Conservation (phyloP, 1,284 basidiomycete species). For the Cystobasidium sp. region DNA sequence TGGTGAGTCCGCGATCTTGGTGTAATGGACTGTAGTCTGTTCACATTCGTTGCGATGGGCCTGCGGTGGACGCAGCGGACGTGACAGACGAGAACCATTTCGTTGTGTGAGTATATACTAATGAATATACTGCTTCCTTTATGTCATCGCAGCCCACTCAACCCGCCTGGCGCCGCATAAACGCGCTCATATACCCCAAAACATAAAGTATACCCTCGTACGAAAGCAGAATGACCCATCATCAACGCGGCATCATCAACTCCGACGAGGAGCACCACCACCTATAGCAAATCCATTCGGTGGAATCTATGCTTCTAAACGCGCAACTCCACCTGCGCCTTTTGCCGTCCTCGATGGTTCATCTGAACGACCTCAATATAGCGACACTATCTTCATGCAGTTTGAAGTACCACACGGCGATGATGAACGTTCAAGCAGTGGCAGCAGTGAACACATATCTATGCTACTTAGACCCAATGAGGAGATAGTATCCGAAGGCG, state of each 20-base stretch:
- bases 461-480: constrained; percentile 50
- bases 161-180: constrained; percentile 23
- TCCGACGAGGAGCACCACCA: neutral
- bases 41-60: too few relatives aligned
- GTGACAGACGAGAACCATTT: neutral
- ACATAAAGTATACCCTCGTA: constrained; percentile 33
- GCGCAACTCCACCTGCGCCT: constrained; percentile 25
- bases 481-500: constrained; percentile 48
- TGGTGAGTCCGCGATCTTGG: neutral
- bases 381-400: constrained; percentile 42
- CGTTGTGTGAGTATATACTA: neutral
- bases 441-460: constrained; percentile 40
- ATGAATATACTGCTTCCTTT: neutral
- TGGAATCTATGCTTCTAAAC: constrained; percentile 15
- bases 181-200: constrained; percentile 24
- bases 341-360: constrained; percentile 31
- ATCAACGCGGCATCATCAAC: neutral
- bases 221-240: constrained; percentile 10
- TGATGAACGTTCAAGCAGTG: neutral
- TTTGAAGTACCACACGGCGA: constrained; percentile 28
- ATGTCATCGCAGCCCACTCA: constrained; percentile 15
- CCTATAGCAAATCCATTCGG: neutral
- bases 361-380: neutral
- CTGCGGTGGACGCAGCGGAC: too few relatives aligned
- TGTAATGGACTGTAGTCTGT: neutral